These are phyloP conservation scores for Aspergillus arachidicola DNA, from an alignment of 2,329 filamentous ascomycete species.

Conservation along the genomic window DNA sequence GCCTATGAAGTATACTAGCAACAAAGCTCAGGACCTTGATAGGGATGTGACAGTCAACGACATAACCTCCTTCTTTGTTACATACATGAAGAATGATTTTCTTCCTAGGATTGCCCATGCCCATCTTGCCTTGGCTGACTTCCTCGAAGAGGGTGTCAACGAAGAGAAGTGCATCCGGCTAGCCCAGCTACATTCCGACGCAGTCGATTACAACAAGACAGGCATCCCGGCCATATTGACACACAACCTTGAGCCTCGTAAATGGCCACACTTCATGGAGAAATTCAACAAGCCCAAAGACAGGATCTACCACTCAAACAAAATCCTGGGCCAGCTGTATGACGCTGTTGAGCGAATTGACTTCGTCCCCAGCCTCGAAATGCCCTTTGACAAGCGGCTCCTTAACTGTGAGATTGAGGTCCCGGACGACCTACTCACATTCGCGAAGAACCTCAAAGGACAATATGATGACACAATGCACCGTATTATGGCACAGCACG, in stretches of 20 bases:
- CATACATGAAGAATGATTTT: conserved; percentile 88
- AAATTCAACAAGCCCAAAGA: conserved; percentile 54
- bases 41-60: conserved; percentile 71
- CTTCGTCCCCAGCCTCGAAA: conserved; percentile 72
- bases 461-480: conserved; percentile 77
- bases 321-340: conserved; percentile 79
- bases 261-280: conserved; percentile 89
- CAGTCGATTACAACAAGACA: conserved; percentile 93
- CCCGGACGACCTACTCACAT: conserved; percentile 56
- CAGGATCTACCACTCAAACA: conserved; percentile 66
- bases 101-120: conserved; percentile 78
- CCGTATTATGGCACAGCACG: conserved; percentile 81
- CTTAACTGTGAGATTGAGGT: conserved; percentile 61
- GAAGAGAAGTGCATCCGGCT: conserved; percentile 71
- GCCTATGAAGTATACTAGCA: conserved; percentile 75
- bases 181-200: conserved; percentile 80
- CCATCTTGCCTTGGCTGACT: conserved; percentile 78
- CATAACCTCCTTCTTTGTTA: conserved; percentile 82
- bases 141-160: conserved; percentile 63
- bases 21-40: conserved; percentile 58
- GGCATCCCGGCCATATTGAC: conserved; percentile 74
- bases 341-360: conserved; percentile 70
- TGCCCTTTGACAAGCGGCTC: conserved; percentile 76
- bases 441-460: conserved; percentile 68
- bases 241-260: conserved; percentile 59